Evolutionary conservation across 176 grass and related monocot species (phyloP), one percentile per base, ranked within the genome.

Genomic region (Phoenix dactylifera): DNA sequence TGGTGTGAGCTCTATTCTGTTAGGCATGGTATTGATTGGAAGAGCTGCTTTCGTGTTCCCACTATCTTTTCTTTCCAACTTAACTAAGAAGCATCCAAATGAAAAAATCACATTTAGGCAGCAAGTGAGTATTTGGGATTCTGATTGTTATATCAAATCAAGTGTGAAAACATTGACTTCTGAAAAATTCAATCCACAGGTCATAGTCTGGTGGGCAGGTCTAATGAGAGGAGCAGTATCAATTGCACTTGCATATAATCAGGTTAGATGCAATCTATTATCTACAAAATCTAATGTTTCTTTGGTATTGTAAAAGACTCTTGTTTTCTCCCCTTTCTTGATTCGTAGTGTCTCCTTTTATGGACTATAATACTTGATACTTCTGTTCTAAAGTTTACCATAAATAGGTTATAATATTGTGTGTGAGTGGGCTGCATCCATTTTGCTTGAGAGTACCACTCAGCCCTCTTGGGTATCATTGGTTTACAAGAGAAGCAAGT

Each of bases 181-280:
- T 60, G 3, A 3, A 53, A 22, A 18, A 17, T 35, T 54, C 39
- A 12, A 51, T 64, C 28, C 39, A 54, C 58, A 97, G 87, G 59
- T 91, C 3, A 82, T 84, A 63, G 85, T 97, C 63, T 91, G 87
- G 92, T 97, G 92, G 92, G 87, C 92, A 22, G 91, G 91, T 84
- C 86, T 96, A 26, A 90, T 96, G 91, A 90, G 91, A 85, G 91
- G 91, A 77, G 92, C 92, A 75, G 92, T 97, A 60, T 97, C 92
- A 66, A 91, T 97, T 68, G 92, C 92, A 76, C 92, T 97, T 67
- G 92, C 92, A n/a, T 97, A 97, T 59, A 90, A 97, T 66, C 90
- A 97, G 87, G 87, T 96, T 57, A 80, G 69, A 52, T 73, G 30
- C 78, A 16, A 28, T 39, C n/a, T 32, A 12, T 57, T 28, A 75